Evolutionary conservation across 768 basidiomycete species (phyloP).

Genomic region (Aureoboletus auriporus): DNA sequence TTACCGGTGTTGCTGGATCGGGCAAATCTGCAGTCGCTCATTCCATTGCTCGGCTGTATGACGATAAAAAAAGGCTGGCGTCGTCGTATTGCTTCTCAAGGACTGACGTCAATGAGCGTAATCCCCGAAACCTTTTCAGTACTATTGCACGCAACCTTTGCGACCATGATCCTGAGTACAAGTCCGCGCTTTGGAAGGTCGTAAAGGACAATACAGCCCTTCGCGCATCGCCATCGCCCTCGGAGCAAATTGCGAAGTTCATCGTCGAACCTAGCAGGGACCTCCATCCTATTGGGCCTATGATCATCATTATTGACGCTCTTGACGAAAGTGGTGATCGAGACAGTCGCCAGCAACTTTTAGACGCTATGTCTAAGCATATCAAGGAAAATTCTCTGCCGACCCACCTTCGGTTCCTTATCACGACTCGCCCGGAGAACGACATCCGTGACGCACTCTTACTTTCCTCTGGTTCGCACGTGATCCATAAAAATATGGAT

Average conservation of each 20-base stretch:
- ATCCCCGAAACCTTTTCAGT: constrained; percentile 9
- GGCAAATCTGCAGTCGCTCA: constrained; percentile 16
- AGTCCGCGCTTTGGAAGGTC: constrained; percentile 2
- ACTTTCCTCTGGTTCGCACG: not conserved
- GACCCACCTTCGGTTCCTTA: not conserved
- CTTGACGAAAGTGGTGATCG: not conserved
- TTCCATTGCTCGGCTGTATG: too few species aligned
- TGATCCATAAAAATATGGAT: not conserved
- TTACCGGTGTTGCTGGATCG: not conserved
- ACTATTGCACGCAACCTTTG: constrained; percentile 9
- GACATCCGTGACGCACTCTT: not conserved
- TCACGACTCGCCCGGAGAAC: not conserved
- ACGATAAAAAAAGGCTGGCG: too few species aligned
- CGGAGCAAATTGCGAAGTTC: not conserved
- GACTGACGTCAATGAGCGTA: too few species aligned
- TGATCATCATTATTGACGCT: not conserved
- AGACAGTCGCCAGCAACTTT: not conserved
- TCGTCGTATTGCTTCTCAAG: too few species aligned
- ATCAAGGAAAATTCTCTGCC: not conserved
- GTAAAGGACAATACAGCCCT: constrained; percentile 4
- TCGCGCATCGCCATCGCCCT: not conserved
- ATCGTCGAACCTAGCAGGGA: not conserved
- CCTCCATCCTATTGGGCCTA: not conserved
- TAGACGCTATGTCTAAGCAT: not conserved
- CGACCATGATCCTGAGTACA: constrained; percentile 16